phyloP scores from a whole-genome alignment of 2,329 filamentous ascomycete species.

The Botryotinia globosa region DNA sequence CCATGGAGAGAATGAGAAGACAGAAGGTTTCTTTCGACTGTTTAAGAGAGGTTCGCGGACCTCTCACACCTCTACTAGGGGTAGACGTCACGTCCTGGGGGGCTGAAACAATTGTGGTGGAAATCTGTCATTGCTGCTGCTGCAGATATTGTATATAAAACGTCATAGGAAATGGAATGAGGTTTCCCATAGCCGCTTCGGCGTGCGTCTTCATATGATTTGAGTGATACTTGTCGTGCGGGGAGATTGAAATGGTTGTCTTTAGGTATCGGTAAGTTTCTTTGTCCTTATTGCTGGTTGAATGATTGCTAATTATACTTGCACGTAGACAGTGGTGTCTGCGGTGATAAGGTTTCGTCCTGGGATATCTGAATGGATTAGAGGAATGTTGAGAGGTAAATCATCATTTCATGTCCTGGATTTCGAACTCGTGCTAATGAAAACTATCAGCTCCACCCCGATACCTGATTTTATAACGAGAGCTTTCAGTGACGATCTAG shows the following conservation, averaged over 20 bases:
- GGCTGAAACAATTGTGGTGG: not conserved
- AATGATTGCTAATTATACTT: not conserved
- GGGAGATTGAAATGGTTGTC: not conserved
- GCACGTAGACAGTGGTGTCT: not conserved
- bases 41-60: not conserved
- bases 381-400: not conserved
- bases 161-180: not conserved
- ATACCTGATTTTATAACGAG: not conserved
- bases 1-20: not conserved
- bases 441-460: not conserved
- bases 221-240: not conserved
- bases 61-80: not conserved
- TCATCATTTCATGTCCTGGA: not conserved
- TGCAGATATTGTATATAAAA: not conserved
- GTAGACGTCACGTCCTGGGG: not conserved
- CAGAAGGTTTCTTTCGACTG: too few relatives aligned
- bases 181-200: not conserved
- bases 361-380: not conserved
- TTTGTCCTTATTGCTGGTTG: not conserved
- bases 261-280: not conserved
- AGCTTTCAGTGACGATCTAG: not conserved
- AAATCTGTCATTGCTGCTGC: not conserved
- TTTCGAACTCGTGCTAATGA: not conserved
- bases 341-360: not conserved
- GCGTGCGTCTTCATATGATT: not conserved